These are phyloP conservation scores for Vittaforma corneae DNA, from an alignment of 371 early-diverging fungal species.

Conservation along the genomic window DNA sequence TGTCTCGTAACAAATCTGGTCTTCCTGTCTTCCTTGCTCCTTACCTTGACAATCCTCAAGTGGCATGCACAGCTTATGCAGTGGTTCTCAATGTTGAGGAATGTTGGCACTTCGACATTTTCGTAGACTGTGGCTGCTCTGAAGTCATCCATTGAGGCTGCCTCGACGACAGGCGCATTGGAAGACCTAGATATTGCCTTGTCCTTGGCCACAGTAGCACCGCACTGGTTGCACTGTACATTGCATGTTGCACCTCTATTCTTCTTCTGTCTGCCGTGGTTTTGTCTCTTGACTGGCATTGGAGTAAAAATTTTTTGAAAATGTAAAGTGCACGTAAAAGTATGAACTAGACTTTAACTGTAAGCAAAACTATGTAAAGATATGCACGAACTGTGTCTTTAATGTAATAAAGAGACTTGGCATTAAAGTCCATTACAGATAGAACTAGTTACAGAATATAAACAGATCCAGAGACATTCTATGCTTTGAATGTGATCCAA, in stretches of 20 bases:
- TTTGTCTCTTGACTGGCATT: slow-evolving; percentile 73
- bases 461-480: too few relatives aligned
- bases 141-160: slow-evolving; percentile 87
- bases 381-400: too few relatives aligned
- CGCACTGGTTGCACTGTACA: slow-evolving; percentile 94
- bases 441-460: too few relatives aligned
- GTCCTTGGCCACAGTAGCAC: slow-evolving; percentile 91
- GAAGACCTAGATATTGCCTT: slow-evolving; percentile 96
- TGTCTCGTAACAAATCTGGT: slow-evolving; percentile 72
- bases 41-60: slow-evolving; percentile 83
- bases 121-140: slow-evolving; percentile 81
- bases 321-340: too few relatives aligned
- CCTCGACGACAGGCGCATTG: slow-evolving; percentile 90
- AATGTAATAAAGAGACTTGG: too few relatives aligned
- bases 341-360: too few relatives aligned
- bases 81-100: slow-evolving; percentile 88
- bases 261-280: slow-evolving; percentile 91
- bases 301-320: too few relatives aligned
- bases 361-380: too few relatives aligned
- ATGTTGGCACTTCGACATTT: slow-evolving; percentile 85
- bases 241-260: slow-evolving; percentile 89
- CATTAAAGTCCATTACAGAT: too few relatives aligned
- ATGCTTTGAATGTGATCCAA: too few relatives aligned
- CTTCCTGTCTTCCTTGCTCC: slow-evolving; percentile 75
- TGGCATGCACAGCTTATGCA: slow-evolving; percentile 96